Base-by-base conservation (phyloP, 2,329 filamentous ascomycete genomes). In the Thielaviopsis ethacetica region DNA sequence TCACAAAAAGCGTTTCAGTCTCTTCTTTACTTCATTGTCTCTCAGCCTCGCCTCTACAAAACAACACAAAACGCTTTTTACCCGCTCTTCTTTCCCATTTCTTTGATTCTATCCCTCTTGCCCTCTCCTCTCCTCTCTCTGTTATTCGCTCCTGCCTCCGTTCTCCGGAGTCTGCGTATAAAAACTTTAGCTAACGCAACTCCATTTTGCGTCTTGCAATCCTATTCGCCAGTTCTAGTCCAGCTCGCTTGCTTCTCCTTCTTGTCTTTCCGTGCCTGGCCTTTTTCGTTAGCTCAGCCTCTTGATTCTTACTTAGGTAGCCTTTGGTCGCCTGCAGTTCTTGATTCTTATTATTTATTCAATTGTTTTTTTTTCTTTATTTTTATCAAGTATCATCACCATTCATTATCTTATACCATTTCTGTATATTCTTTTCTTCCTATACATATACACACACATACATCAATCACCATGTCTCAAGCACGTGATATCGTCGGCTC, bases 401-500 rank as follows among this genome's bases (percentile, higher is more conserved):
- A 3, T 7, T n/a, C 4, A 38, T 44, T n/a, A 22, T 13, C 49
- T 13, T 56, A 5, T 47, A 22, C 49, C 19, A 26, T 26, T 55
- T 19, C 22, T 50, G 27, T 53, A 12, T 19, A n/a, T 44, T 21
- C 10, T 10, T 10, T 24, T 22, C 26, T 47, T 19, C n/a, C 10
- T 6, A 34, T 9, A 10, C 30, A 34, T 34, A 34, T 34, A 34
- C 30, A 12, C 56, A 34, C 21, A 24, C 34, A 21, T 49, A 57
- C 17, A 26, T 21, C 10, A 53, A 7, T 15, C 10, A 58, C 24
- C 34, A 61, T 61, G 59, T 58, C 59, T 56, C 56, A 73, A 65
- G 73, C 76, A 65, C 71, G 73, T 66, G 74, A 80, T 63, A 82
- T 82, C 62, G 65, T 68, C 27, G 65, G 63, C 65, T 71, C 69